Evolutionary conservation across 306 rosid species (phyloP).

Genomic region (Glycyrrhiza uralensis): DNA sequence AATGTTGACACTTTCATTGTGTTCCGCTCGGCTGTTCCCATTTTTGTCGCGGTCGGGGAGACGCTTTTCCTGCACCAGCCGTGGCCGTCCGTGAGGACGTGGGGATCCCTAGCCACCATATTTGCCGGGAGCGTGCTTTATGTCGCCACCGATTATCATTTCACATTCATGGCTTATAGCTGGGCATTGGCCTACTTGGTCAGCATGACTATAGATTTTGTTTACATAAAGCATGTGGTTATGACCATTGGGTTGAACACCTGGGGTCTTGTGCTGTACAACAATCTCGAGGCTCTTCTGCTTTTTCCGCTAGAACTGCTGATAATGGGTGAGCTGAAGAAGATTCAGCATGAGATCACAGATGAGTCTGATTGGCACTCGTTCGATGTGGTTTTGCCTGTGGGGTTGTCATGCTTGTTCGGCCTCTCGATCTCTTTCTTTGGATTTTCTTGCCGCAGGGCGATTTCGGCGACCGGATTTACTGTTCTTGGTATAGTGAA

Average conservation of each 20-base stretch:
- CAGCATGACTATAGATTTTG: constrained; percentile 82
- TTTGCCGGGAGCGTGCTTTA: constrained; percentile 71
- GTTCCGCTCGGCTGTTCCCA: constrained; percentile 71
- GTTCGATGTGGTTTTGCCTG: constrained; percentile 60
- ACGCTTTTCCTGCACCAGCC: constrained; percentile 73
- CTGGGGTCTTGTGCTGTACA: constrained; percentile 83
- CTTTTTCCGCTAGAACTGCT: constrained; percentile 74
- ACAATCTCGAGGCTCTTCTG: constrained; percentile 78
- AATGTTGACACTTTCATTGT: constrained; percentile 89
- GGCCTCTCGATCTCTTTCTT: constrained; percentile 82
- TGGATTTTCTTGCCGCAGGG: constrained; percentile 83
- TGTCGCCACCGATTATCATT: constrained; percentile 76
- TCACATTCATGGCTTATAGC: constrained; percentile 70
- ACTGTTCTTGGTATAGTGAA: constrained; percentile 92
- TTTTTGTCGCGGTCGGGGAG: constrained; percentile 88
- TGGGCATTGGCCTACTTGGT: constrained; percentile 80
- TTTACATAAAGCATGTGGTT: constrained; percentile 83
- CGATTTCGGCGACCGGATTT: constrained; percentile 77
- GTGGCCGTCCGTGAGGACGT: constrained; percentile 66
- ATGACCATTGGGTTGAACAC: constrained; percentile 78
- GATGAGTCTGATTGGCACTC: constrained; percentile 73
- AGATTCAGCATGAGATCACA: constrained; percentile 66
- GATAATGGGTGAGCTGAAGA: constrained; percentile 77
- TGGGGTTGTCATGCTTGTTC: constrained; percentile 69
- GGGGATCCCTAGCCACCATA: constrained; percentile 69